Percentiles rank a stretch among this genome's conserved stretches.
phyloP scores from a whole-genome alignment of 2,329 filamentous ascomycete genomes.

The Botrytis fabae region DNA sequence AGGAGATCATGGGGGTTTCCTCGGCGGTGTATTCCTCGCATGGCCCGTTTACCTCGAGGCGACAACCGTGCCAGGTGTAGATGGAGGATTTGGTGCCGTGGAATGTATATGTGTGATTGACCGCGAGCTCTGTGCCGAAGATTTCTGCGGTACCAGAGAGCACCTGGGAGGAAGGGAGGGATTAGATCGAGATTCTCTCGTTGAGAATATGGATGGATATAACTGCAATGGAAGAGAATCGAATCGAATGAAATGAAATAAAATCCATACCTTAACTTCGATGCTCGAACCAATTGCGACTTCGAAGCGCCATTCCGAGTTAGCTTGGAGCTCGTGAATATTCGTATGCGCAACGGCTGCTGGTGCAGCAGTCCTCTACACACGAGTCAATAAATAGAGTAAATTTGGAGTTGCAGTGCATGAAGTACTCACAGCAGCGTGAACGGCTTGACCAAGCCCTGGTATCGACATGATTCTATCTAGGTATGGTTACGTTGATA shows the following conservation, averaged over 20 bases:
- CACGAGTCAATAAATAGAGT: constrained; percentile 28
- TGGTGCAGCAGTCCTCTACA: constrained; percentile 34
- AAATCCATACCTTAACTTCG: constrained; percentile 51
- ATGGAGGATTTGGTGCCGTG: constrained; percentile 81
- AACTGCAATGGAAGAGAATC: background rate
- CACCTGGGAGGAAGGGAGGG: constrained; percentile 53
- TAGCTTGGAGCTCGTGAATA: constrained; percentile 58
- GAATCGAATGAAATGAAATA: background rate
- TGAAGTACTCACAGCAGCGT: constrained; percentile 49
- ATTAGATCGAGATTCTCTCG: constrained; percentile 25
- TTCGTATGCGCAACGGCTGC: constrained; percentile 43
- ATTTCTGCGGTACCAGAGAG: constrained; percentile 83
- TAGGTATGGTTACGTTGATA: background rate
- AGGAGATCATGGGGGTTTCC: constrained; percentile 77
- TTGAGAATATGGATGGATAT: background rate
- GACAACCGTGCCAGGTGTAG: constrained; percentile 89
- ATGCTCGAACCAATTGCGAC: constrained; percentile 57
- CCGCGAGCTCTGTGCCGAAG: constrained; percentile 90
- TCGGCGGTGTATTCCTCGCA: constrained; percentile 65
- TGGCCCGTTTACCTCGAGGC: constrained; percentile 69
- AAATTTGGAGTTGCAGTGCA: background rate
- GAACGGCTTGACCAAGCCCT: constrained; percentile 67
- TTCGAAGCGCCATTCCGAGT: constrained; percentile 78
- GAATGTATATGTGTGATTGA: constrained; percentile 77
- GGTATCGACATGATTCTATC: constrained; percentile 66